Conservation (phyloP, 169 alveolate genomes). For the Miamiensis avidus region DNA sequence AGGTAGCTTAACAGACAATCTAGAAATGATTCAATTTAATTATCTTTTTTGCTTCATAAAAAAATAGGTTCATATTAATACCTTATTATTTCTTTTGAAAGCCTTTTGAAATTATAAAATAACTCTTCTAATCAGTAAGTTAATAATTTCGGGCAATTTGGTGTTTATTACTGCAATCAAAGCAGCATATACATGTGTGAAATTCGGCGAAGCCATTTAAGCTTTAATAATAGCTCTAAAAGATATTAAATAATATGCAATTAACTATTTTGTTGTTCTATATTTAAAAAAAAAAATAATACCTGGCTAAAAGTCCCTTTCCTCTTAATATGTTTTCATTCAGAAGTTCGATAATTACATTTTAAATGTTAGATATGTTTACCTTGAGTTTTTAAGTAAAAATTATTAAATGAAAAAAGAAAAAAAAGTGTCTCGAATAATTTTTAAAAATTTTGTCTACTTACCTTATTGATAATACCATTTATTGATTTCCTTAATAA, state of each 20-base stretch:
- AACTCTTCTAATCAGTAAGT: conserved; percentile 91
- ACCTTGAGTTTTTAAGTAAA: neutral
- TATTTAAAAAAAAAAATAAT: no score
- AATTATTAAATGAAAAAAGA: neutral
- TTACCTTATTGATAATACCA: conserved; percentile 96
- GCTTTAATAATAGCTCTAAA: conserved; percentile 95
- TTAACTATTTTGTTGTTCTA: neutral
- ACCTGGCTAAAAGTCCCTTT: conserved; percentile 93
- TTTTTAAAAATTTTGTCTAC: conserved; percentile 84
- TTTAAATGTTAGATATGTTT: conserved; percentile 50
- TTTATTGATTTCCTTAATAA: conserved; percentile 94
- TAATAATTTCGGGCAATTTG: conserved; percentile 98
- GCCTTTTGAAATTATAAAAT: conserved; percentile 89
- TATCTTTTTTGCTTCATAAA: neutral
- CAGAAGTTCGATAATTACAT: conserved; percentile 91
- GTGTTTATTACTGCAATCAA: conserved; percentile 96
- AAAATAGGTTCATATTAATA: neutral
- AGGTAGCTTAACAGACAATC: conserved; percentile 91
- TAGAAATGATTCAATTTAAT: neutral
- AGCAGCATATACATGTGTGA: conserved; percentile 97
- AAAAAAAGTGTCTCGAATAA: conserved; percentile 48
- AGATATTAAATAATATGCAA: no score
- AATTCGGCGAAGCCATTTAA: conserved; percentile 98
- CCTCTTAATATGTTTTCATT: conserved; percentile 98
- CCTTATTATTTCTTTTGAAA: conserved; percentile 45